Evolutionary conservation across 2,329 filamentous ascomycete species (phyloP).

Genomic region (Gyromitra esculenta): DNA sequence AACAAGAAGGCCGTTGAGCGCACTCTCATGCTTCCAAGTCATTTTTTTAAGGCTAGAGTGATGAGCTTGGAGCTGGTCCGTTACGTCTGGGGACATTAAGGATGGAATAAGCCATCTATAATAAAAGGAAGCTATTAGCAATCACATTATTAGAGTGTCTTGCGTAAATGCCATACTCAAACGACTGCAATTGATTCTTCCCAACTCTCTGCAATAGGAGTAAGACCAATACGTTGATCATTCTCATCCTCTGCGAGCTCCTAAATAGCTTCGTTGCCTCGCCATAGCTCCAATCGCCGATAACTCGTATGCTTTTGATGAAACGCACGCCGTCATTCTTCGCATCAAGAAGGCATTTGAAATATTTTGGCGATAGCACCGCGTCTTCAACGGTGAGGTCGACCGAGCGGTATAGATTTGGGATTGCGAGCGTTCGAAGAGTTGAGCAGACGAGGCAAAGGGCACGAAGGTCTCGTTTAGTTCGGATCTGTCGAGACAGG

Average conservation of each 20-base stretch:
- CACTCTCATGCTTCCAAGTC: conserved; percentile 26
- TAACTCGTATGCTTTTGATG: conserved; percentile 24
- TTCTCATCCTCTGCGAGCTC: conserved; percentile 18
- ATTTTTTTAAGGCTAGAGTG: conserved; percentile 31
- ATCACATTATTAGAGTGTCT: background rate
- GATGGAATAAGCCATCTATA: conserved; percentile 23
- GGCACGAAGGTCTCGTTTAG: conserved; percentile 22
- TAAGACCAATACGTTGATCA: conserved; percentile 31
- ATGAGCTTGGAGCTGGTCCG: conserved; percentile 23
- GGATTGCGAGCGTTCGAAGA: conserved; percentile 23
- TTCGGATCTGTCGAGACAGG: conserved; percentile 10
- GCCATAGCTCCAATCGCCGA: background rate
- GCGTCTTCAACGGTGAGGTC: conserved; percentile 20
- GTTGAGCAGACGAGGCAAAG: conserved; percentile 35
- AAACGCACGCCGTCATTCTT: conserved; percentile 21
- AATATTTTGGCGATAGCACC: conserved; percentile 17
- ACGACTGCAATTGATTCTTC: conserved; percentile 24
- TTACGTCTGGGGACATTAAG: conserved; percentile 22
- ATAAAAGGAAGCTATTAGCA: background rate
- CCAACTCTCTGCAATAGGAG: conserved; percentile 22
- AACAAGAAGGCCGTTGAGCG: conserved; percentile 4
- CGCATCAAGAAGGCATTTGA: conserved; percentile 26
- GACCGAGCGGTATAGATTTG: conserved; percentile 25
- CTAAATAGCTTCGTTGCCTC: conserved; percentile 6
- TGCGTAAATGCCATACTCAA: conserved; percentile 12